Evolutionary conservation across 345 rosid genomes (phyloP).

Genomic region (Mallotus nudiflorus): DNA sequence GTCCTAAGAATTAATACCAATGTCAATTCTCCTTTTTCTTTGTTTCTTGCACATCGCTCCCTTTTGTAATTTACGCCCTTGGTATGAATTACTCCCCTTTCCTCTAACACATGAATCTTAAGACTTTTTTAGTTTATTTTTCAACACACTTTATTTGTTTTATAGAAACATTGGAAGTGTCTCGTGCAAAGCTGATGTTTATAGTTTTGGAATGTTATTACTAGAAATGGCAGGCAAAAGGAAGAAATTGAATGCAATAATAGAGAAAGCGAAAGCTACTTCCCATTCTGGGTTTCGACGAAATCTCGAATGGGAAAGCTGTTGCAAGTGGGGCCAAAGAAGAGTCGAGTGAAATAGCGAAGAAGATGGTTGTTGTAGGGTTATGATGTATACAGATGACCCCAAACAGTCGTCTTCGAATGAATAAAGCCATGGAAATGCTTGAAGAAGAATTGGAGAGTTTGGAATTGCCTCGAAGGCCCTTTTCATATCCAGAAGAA

Average conservation of each 20-base stretch:
- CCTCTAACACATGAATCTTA: too few relatives aligned
- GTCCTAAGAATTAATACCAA: too few relatives aligned
- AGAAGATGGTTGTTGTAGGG: background rate
- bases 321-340: background rate
- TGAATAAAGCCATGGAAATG: constrained; percentile 1
- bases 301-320: background rate
- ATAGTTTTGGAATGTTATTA: constrained; percentile 6
- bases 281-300: background rate
- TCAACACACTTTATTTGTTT: too few relatives aligned
- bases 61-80: too few relatives aligned
- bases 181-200: constrained; percentile 4
- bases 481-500: background rate
- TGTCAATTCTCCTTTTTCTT: too few relatives aligned
- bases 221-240: background rate
- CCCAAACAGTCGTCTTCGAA: background rate
- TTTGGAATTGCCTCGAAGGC: background rate
- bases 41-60: too few relatives aligned
- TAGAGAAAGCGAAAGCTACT: background rate
- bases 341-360: background rate
- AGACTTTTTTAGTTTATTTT: too few relatives aligned
- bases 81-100: too few relatives aligned
- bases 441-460: constrained; percentile 7
- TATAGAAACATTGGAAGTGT: constrained; percentile 3
- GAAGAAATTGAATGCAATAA: background rate
- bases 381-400: background rate